Conservation (phyloP, 176 grass and related monocot species). For the maize (Zea mays) region DNA sequence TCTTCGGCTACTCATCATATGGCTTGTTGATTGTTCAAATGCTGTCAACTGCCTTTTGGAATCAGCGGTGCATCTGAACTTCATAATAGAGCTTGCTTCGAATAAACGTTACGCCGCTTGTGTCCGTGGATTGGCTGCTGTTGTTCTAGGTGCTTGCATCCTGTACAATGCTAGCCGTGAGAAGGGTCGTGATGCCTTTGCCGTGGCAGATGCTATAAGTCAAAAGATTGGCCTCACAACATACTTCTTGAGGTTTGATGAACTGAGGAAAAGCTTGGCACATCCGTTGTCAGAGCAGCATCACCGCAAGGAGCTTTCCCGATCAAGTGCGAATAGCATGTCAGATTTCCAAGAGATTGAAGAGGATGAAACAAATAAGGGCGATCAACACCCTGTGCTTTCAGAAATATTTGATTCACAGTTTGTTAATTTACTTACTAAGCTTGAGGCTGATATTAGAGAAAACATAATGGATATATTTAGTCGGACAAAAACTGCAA, state of each 20-base stretch:
- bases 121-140: conserved; percentile 81
- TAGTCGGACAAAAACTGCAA: conserved; percentile 76
- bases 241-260: conserved; percentile 88
- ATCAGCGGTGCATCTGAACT: conserved; percentile 72
- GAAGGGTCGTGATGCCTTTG: conserved; percentile 75
- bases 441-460: conserved; percentile 89
- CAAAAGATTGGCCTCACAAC: conserved; percentile 79
- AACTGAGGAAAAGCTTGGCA: conserved; percentile 63
- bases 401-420: conserved; percentile 74
- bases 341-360: conserved; percentile 73
- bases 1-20: conserved; percentile 73
- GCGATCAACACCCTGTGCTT: conserved; percentile 68
- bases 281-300: conserved; percentile 46
- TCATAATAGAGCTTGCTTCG: conserved; percentile 79
- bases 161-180: conserved; percentile 74
- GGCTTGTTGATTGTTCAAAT: conserved; percentile 85
- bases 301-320: conserved; percentile 62
- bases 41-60: conserved; percentile 80
- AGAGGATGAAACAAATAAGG: conserved; percentile 61
- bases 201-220: conserved; percentile 84
- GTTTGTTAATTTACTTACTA: conserved; percentile 64
- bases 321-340: conserved; percentile 83
- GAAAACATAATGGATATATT: conserved; percentile 76
- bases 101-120: conserved; percentile 58
- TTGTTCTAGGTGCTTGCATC: conserved; percentile 82